Conservation (phyloP, 805 yeast species). For the Yarrowia sp. region DNA sequence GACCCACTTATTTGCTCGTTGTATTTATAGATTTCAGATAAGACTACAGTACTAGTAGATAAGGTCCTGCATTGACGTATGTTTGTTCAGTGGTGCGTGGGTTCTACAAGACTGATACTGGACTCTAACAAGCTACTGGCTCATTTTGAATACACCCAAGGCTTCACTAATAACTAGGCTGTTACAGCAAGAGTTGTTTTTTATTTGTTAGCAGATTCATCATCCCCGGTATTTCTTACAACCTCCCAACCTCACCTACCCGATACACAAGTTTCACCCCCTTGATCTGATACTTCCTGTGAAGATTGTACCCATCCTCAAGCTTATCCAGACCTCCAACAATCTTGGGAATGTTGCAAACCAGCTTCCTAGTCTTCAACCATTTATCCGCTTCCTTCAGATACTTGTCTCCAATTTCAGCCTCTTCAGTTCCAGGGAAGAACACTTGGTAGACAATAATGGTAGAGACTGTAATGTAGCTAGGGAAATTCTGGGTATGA, state of each 20-base stretch:
- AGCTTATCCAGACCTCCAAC: slow-evolving; percentile 15
- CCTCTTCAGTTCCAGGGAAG: slow-evolving; percentile 4
- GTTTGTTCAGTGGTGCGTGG: too few species aligned
- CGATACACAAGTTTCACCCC: slow-evolving; percentile 24
- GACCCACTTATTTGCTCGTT: slow-evolving; percentile 22
- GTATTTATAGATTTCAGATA: background rate
- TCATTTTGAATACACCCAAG: too few species aligned
- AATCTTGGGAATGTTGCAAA: slow-evolving; percentile 1
- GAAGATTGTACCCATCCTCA: slow-evolving; percentile 3
- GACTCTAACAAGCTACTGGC: too few species aligned
- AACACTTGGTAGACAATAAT: slow-evolving; percentile 27
- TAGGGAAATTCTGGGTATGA: slow-evolving; percentile 7
- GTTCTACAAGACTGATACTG: too few species aligned
- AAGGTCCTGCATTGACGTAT: too few species aligned
- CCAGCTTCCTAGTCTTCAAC: slow-evolving; percentile 1
- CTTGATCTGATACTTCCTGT: slow-evolving; percentile 12
- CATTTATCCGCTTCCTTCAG: background rate
- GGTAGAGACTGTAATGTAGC: background rate
- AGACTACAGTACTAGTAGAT: too few species aligned
- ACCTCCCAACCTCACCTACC: slow-evolving; percentile 5
- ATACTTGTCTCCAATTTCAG: background rate
- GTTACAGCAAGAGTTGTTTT: too few species aligned
- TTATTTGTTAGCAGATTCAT: too few species aligned
- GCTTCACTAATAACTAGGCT: too few species aligned
- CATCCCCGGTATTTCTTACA: background rate